Conservation (phyloP, 1,139 yeast genomes). For the Saccharomycopsis hybrid region DNA sequence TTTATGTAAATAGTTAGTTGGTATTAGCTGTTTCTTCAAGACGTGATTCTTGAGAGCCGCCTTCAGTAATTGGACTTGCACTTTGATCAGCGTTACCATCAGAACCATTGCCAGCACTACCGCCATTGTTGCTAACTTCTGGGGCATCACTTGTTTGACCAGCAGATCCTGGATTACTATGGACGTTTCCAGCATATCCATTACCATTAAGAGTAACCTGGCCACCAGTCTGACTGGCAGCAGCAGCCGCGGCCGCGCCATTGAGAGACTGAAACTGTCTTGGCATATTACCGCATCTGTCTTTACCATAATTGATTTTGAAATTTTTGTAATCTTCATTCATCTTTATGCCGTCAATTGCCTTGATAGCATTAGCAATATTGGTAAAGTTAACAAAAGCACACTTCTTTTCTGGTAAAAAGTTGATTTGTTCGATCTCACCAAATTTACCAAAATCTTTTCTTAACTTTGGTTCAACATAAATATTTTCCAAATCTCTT, state of each 20-base stretch:
- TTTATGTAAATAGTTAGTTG: conserved; percentile 2
- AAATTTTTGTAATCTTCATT: conserved; percentile 7
- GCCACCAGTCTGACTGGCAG: not conserved
- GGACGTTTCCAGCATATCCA: no score
- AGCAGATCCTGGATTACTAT: no score
- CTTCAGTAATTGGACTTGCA: no score
- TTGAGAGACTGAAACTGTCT: conserved; percentile 27
- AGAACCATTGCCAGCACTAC: conserved; percentile 19
- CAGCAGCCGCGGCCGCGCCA: not conserved
- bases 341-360: conserved; percentile 7
- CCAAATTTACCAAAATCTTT: conserved; percentile 67
- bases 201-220: not conserved
- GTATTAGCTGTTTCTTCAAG: conserved; percentile 19
- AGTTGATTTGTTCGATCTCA: conserved; percentile 75
- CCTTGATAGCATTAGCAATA: conserved; percentile 37
- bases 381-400: conserved; percentile 76
- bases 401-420: conserved; percentile 66
- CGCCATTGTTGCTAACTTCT: conserved; percentile 10
- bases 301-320: conserved; percentile 40
- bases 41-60: conserved; percentile 16
- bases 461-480: conserved; percentile 49
- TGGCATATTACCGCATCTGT: conserved; percentile 78
- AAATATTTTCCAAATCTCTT: conserved; percentile 32
- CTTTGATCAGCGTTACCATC: conserved; percentile 19
- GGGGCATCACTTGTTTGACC: conserved; percentile 1